Base-by-base conservation (phyloP, 2,329 filamentous ascomycete genomes). In the Aspergillus costaricaensis region DNA sequence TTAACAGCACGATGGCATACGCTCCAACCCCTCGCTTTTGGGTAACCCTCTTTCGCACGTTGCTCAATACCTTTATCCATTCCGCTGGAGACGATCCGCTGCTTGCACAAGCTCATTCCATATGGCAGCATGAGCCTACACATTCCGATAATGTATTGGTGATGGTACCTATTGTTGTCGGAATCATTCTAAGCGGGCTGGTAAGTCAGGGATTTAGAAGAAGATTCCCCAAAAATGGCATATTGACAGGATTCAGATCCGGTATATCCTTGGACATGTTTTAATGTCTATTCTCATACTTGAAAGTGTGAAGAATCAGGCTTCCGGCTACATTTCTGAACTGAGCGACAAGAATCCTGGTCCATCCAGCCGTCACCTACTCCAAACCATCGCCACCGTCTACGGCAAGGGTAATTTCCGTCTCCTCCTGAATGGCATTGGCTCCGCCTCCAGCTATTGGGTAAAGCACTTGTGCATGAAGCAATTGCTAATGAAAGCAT, bases 1-100 rank as follows among this genome's bases (percentile, higher is more conserved):
- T 14, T 6, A 2, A 5, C 12, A 5, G 32, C 32, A 36, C 12
- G 32, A 36, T 36, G 32, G 5, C 5, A 36, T 36, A 36, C 12
- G 32, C 5, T 15, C 32, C 32, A 36, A 15, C 32, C 5, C 32
- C 32, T 4, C 32, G 2, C 32, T 36, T 36, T 2, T 36, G 4
- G 12, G 12, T 49, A 9, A 27, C 17, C 0, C 58, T 57, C 48
- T 53, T 53, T 15, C 48, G 53, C 5, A 23, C 48, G 14, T n/a
- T 53, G 1, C 39, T 60, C 1, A 60, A 60, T 36, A 60, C 58
- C 1, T 52, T 57, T 14, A 49, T 60, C 21, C 53, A 57, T 36
- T 60, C 58, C 9, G 19, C 58, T 5, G 53, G 58, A 17, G 53
- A 53, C 47, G 25, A 53, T 23, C 58, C 58, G 5, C 48, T 60